Evolutionary conservation across 768 basidiomycete species (phyloP).

Genomic region (Pleurotus ostreatus): DNA sequence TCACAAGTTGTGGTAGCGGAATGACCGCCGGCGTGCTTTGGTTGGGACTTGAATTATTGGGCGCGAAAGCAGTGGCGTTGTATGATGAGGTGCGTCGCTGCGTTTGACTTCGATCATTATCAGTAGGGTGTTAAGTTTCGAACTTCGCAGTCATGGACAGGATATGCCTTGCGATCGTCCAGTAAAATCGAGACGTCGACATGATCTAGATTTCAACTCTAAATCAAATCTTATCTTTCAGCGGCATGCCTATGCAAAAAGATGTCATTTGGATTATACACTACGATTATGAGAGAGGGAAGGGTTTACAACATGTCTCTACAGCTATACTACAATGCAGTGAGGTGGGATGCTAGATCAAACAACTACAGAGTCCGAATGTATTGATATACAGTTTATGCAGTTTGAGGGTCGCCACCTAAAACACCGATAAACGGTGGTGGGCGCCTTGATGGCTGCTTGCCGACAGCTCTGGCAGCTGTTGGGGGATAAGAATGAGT

Average conservation of each 20-base stretch:
- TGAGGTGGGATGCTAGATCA: not conserved
- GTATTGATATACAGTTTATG: slow-evolving; percentile 12
- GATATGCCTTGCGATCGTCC: slow-evolving; percentile 74
- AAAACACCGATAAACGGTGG: slow-evolving; percentile 72
- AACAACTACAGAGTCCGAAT: slow-evolving; percentile 1
- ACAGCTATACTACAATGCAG: slow-evolving; percentile 6
- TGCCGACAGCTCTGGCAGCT: slow-evolving; percentile 54
- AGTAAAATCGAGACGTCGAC: slow-evolving; percentile 67
- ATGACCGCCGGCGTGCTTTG: slow-evolving; percentile 97
- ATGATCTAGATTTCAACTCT: not conserved
- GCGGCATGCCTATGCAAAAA: not conserved
- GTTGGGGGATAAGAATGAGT: slow-evolving; percentile 9
- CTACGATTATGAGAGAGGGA: not conserved
- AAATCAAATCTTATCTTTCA: not conserved
- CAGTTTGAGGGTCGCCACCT: slow-evolving; percentile 27
- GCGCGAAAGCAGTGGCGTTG: slow-evolving; percentile 57
- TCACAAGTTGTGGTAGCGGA: slow-evolving; percentile 88
- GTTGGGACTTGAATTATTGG: slow-evolving; percentile 81
- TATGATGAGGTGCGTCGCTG: slow-evolving; percentile 83
- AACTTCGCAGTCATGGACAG: slow-evolving; percentile 83
- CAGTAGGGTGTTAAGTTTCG: slow-evolving; percentile 1
- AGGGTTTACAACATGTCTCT: not conserved
- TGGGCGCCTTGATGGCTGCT: slow-evolving; percentile 37
- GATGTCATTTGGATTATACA: not conserved
- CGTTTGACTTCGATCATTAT: too few relatives aligned